These are phyloP conservation scores for Podaxis carcinomalis DNA, from an alignment of 768 basidiomycete species.

Conservation along the genomic window DNA sequence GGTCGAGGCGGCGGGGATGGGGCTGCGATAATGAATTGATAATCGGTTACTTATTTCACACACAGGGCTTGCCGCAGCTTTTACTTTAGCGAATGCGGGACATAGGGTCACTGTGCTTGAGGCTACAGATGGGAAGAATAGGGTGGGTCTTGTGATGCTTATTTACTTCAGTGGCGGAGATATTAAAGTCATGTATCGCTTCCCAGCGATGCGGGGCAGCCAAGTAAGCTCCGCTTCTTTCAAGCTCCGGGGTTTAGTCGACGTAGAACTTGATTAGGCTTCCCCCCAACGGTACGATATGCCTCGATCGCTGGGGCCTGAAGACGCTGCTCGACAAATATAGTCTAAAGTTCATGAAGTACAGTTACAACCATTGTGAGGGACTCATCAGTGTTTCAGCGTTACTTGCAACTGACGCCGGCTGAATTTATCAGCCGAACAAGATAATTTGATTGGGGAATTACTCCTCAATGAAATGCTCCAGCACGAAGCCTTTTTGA, in stretches of 20 bases:
- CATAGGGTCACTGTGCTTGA: constrained; percentile 61
- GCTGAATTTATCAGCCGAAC: not conserved
- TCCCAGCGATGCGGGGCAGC: constrained; percentile 1
- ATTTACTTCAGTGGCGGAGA: constrained; percentile 29
- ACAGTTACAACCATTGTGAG: not conserved
- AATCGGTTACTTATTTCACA: not conserved
- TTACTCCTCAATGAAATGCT: not conserved
- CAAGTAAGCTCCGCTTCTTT: not conserved
- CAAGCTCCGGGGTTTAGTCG: not conserved
- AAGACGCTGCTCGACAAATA: constrained; percentile 1
- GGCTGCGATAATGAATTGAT: not conserved
- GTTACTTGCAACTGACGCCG: not conserved
- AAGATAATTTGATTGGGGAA: not conserved
- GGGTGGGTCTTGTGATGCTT: constrained; percentile 23
- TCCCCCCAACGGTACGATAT: constrained; percentile 3
- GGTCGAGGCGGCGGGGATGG: not conserved
- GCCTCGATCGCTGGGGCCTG: constrained; percentile 6
- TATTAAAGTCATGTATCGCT: constrained; percentile 20
- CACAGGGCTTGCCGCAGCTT: constrained; percentile 49
- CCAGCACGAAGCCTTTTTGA: constrained; percentile 15
- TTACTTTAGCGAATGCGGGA: constrained; percentile 49
- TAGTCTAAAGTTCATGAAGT: constrained; percentile 3
- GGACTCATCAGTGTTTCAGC: not conserved
- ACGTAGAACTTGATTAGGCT: not conserved
- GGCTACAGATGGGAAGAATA: constrained; percentile 36